phyloP scores from a whole-genome alignment of 129 eudicot species.

The Solidago caesia region DNA sequence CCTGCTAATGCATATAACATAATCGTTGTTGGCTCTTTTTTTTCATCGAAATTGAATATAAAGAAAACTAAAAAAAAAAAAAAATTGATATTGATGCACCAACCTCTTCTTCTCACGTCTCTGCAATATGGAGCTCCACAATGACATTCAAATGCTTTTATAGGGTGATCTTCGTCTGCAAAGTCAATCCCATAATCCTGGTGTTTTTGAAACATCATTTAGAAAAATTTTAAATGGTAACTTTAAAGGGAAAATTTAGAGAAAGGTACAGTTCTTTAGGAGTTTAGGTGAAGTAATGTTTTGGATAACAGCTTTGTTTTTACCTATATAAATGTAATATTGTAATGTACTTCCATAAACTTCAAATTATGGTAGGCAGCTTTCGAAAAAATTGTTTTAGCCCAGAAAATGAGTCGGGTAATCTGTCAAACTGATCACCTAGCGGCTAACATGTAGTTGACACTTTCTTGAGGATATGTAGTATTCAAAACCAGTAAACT shows the following conservation, averaged over 20 bases:
- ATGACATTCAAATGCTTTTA: conserved; percentile 62
- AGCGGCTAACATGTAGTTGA: no score
- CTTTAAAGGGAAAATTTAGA: not conserved
- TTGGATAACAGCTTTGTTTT: not conserved
- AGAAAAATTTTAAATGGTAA: not conserved
- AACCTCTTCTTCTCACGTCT: conserved; percentile 42
- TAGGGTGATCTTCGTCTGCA: conserved; percentile 58
- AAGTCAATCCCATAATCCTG: conserved; percentile 84
- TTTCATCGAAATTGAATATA: not conserved
- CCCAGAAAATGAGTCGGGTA: no score
- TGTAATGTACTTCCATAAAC: no score
- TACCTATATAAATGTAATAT: not conserved
- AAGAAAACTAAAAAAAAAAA: not conserved
- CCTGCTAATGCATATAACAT: not conserved
- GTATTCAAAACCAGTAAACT: no score
- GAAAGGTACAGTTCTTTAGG: not conserved
- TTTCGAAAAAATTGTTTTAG: no score
- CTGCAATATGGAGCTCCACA: conserved; percentile 56
- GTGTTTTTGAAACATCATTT: conserved; percentile 1
- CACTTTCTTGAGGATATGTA: no score
- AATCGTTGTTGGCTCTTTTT: not conserved
- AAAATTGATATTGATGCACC: not conserved
- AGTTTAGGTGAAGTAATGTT: not conserved
- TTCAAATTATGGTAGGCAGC: no score
- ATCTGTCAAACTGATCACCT: no score